A percentile compares a stretch with the other conserved stretches of the same genome.
Evolutionary conservation across 2,329 filamentous ascomycete genomes (phyloP).

Genomic region (Ilyonectria robusta): DNA sequence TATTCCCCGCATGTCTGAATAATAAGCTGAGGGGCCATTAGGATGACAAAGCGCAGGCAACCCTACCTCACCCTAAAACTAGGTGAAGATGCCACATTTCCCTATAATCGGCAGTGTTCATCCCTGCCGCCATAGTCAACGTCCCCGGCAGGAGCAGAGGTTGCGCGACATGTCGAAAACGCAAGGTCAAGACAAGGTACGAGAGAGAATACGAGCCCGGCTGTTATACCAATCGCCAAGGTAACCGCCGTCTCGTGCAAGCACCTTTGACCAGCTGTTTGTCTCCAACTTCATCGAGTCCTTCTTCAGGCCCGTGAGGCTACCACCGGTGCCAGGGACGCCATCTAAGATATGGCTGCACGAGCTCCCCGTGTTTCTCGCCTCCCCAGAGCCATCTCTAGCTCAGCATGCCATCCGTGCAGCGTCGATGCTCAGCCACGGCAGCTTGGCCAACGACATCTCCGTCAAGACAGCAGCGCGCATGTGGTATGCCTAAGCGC

Average conservation of each 20-base stretch:
- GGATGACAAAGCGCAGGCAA: no score
- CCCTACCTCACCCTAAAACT: no score
- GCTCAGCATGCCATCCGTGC: constrained; percentile 28
- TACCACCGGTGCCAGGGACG: constrained; percentile 9
- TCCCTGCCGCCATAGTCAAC: no score
- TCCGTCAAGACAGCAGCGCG: constrained; percentile 19
- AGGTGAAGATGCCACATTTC: no score
- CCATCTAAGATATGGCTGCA: constrained; percentile 25
- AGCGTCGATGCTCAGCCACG: constrained; percentile 29
- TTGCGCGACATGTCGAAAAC: no score
- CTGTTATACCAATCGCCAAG: no score
- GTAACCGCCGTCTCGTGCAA: constrained; percentile 16
- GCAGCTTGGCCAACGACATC: constrained; percentile 18
- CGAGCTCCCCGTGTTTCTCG: constrained; percentile 16
- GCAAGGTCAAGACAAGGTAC: no score
- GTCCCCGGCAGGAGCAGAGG: no score
- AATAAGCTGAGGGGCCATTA: no score
- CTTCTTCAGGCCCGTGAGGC: constrained; percentile 28
- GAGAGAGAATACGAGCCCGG: no score
- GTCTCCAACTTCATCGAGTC: constrained; percentile 30
- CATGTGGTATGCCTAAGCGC: constrained; percentile 24
- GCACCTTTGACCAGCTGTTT: constrained; percentile 28
- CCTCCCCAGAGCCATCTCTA: constrained; percentile 3
- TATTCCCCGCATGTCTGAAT: no score
- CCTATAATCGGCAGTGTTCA: no score